Evolutionary conservation across 225 moss, liverwort and hornwort species (phyloP), one percentile per base, ranked within the genome.

Genomic region (Marchantia polymorpha): DNA sequence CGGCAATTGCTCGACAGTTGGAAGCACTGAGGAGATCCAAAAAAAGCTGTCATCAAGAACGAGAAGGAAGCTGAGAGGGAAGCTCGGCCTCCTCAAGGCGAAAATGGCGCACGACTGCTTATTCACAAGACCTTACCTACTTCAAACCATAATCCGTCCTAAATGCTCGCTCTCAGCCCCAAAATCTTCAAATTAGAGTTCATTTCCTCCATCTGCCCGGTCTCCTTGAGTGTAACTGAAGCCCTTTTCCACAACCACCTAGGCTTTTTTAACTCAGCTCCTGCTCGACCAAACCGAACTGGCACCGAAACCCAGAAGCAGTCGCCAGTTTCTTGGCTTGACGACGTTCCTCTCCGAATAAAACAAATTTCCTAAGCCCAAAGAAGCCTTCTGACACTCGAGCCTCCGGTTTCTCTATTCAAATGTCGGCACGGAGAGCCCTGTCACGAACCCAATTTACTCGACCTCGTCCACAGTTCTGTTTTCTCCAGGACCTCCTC

Each of bases 121-220:
- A 22, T 72, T 52, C 49, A 52, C 51, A 22, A 49, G 72, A 13
- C 51, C 51, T 72, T 51, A 72, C 72, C 51, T 25, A 72, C 72
- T 52, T 72, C 72, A 72, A 23, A 49, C 23, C n/a, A 72, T 72
- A 72, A 72, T 72, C 72, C n/a, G 72, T 52, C 51, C 50, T n/a
- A 72, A 9, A n/a, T 10, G 25, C 72, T 72, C 51, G 46, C 51
- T 72, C 68, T 29, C 72, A 72, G 12, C 51, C 47, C n/a, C 72
- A 50, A 52, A 49, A 72, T 52, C 72, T 50, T 72, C 50, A 72
- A 52, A 50, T 25, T 52, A 25, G 4, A 72, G 23, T 72, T 52
- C 23, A 52, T 12, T 72, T 52, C 49, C 51, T 72, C 72, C 72
- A 47, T 72, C 49, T 49, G 51, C 23, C 70, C 70, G 49, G 47